These are phyloP conservation scores for Botrytis aclada DNA, from an alignment of 2,329 filamentous ascomycete genomes.

Conservation along the genomic window DNA sequence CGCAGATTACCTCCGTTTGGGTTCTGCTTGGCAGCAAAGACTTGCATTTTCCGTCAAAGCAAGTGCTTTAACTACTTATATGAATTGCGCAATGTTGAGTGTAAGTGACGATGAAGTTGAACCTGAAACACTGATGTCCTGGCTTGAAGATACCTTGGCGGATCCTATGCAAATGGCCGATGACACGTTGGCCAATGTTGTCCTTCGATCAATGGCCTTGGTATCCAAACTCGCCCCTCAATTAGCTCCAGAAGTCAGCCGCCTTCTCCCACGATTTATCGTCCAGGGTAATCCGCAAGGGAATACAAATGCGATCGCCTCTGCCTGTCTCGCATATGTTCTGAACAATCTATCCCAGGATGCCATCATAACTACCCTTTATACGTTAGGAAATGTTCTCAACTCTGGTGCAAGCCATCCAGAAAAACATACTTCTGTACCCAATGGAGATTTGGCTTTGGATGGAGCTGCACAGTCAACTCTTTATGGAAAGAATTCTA, in stretches of 20 bases:
- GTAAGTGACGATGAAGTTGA: slow-evolving; percentile 75
- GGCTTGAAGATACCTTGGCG: slow-evolving; percentile 79
- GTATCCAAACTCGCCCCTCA: slow-evolving; percentile 71
- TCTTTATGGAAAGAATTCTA: slow-evolving; percentile 57
- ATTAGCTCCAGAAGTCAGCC: slow-evolving; percentile 72
- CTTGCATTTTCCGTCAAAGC: slow-evolving; percentile 85
- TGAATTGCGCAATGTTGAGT: slow-evolving; percentile 76
- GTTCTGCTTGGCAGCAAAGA: slow-evolving; percentile 80
- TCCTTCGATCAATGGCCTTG: slow-evolving; percentile 78
- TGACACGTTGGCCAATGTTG: slow-evolving; percentile 69
- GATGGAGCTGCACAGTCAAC: slow-evolving; percentile 46
- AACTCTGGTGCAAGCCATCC: slow-evolving; percentile 60
- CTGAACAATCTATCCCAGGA: slow-evolving; percentile 84
- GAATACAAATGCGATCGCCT: slow-evolving; percentile 70
- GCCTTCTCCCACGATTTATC: slow-evolving; percentile 79
- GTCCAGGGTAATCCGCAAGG: slow-evolving; percentile 75
- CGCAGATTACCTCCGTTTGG: slow-evolving; percentile 83
- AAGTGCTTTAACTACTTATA: slow-evolving; percentile 73
- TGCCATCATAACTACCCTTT: slow-evolving; percentile 89
- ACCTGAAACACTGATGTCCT: slow-evolving; percentile 71
- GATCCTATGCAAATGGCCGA: slow-evolving; percentile 82
- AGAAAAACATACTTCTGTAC: slow-evolving; percentile 43
- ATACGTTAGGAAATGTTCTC: slow-evolving; percentile 92
- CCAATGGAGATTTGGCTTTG: slow-evolving; percentile 53
- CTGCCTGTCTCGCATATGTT: slow-evolving; percentile 79